Conservation (phyloP, 1,284 basidiomycete genomes). For the Boletus semigastroideus region DNA sequence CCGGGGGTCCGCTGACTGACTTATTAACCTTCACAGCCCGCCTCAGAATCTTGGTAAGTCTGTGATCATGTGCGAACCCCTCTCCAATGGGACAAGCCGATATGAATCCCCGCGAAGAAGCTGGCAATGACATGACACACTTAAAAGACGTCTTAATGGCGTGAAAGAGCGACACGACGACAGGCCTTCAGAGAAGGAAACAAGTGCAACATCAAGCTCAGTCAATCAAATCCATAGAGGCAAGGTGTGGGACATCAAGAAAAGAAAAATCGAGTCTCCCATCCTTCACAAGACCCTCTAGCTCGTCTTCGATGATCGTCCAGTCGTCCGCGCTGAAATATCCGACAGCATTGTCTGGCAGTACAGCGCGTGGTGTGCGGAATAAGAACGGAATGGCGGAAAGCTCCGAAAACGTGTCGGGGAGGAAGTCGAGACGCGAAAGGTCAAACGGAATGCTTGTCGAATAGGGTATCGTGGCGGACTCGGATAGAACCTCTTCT, state of each 20-base stretch:
- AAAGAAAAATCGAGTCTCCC: constrained; percentile 31
- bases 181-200: constrained; percentile 1
- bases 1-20: too few relatives aligned
- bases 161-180: not conserved
- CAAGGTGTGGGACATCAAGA: constrained; percentile 22
- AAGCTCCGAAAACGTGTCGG: constrained; percentile 23
- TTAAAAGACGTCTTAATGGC: not conserved
- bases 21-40: too few relatives aligned
- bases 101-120: not conserved
- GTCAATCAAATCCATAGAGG: constrained; percentile 15
- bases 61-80: too few relatives aligned
- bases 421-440: constrained; percentile 14
- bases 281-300: constrained; percentile 21
- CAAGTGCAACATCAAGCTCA: constrained; percentile 3
- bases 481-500: constrained; percentile 6
- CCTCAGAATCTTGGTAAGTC: too few relatives aligned
- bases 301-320: constrained; percentile 24
- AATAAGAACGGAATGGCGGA: constrained; percentile 36
- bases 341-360: not conserved
- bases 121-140: not conserved
- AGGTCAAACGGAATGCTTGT: not conserved
- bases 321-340: constrained; percentile 6
- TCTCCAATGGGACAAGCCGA: not conserved
- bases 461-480: not conserved
- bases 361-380: constrained; percentile 21